Percentiles rank a stretch among this genome's conserved stretches.
phyloP scores from a whole-genome alignment of 73 alveolate genomes.

The Blepharisma stoltei region DNA sequence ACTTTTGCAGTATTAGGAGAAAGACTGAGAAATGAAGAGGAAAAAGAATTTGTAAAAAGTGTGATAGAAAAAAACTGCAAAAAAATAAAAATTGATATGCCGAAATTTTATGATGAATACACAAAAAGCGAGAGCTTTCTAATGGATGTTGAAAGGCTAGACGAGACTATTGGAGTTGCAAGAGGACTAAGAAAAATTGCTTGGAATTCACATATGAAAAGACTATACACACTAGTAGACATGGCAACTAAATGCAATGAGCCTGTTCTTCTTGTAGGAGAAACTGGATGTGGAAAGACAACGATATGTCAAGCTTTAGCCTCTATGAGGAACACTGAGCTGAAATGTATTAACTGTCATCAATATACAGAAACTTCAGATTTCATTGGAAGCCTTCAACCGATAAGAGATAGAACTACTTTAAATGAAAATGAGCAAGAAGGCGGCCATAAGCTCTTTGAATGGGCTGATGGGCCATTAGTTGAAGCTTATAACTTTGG shows the following conservation, averaged over 20 bases:
- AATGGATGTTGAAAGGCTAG: slow-evolving; percentile 15
- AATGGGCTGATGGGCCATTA: slow-evolving; percentile 99
- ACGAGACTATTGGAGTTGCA: slow-evolving; percentile 28
- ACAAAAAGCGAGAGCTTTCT: slow-evolving; percentile 20
- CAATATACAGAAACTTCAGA: slow-evolving; percentile 98
- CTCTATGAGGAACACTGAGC: slow-evolving; percentile 48
- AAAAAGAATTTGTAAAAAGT: slow-evolving; percentile 79
- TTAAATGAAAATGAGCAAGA: slow-evolving; percentile 28
- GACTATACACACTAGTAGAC: slow-evolving; percentile 93
- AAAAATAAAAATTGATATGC: slow-evolving; percentile 66
- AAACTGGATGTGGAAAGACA: slow-evolving; percentile 99
- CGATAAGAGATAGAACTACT: slow-evolving; percentile 51
- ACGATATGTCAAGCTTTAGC: slow-evolving; percentile 86
- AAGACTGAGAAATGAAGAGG: slow-evolving; percentile 88
- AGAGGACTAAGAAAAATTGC: slow-evolving; percentile 53
- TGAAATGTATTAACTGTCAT: slow-evolving; percentile 94
- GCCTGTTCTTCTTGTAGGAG: slow-evolving; percentile 99
- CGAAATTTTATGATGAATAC: slow-evolving; percentile 67
- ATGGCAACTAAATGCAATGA: slow-evolving; percentile 90
- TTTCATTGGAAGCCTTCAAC: slow-evolving; percentile 90
- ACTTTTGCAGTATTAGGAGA: slow-evolving; percentile 96
- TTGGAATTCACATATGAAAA: slow-evolving; percentile 80
- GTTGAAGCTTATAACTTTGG: slow-evolving; percentile 96
- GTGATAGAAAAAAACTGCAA: slow-evolving; percentile 76
- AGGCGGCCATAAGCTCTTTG: slow-evolving; percentile 62